A percentile compares a stretch with the other conserved stretches of the same genome.
Evolutionary conservation across 805 yeast species (phyloP).

Genomic region (Yarrowia sp.): DNA sequence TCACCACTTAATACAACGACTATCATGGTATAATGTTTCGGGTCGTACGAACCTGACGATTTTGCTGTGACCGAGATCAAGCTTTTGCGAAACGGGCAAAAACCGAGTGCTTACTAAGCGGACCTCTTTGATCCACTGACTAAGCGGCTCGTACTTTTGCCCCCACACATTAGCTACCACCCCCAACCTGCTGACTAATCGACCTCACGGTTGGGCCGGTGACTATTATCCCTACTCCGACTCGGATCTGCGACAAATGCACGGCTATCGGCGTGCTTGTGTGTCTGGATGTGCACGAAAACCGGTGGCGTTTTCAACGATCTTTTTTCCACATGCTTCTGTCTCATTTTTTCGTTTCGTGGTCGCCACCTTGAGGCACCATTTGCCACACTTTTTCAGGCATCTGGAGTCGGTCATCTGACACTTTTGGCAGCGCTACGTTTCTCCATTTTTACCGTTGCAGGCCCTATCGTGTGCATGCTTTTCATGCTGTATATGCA

Average conservation of each 20-base stretch:
- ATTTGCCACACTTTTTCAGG: background rate
- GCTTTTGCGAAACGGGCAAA: background rate
- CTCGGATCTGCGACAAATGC: slow-evolving; percentile 18
- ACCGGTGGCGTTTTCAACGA: background rate
- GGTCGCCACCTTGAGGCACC: background rate
- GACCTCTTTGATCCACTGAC: background rate
- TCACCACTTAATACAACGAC: slow-evolving; percentile 6
- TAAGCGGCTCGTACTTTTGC: too few species aligned
- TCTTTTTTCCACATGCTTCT: too few species aligned
- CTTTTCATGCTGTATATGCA: background rate
- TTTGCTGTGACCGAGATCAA: background rate
- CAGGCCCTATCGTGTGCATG: background rate
- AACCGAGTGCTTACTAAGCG: background rate
- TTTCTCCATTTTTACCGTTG: too few species aligned
- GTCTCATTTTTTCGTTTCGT: background rate
- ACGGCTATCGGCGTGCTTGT: background rate
- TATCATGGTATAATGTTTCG: background rate
- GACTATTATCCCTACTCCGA: background rate
- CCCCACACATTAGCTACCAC: background rate
- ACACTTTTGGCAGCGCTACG: too few species aligned
- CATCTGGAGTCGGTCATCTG: background rate
- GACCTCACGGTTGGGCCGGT: background rate
- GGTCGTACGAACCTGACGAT: background rate
- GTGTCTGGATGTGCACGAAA: background rate
- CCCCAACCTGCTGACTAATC: background rate